Conservation (phyloP, 1,284 basidiomycete species). For the Abortiporus biennis region DNA sequence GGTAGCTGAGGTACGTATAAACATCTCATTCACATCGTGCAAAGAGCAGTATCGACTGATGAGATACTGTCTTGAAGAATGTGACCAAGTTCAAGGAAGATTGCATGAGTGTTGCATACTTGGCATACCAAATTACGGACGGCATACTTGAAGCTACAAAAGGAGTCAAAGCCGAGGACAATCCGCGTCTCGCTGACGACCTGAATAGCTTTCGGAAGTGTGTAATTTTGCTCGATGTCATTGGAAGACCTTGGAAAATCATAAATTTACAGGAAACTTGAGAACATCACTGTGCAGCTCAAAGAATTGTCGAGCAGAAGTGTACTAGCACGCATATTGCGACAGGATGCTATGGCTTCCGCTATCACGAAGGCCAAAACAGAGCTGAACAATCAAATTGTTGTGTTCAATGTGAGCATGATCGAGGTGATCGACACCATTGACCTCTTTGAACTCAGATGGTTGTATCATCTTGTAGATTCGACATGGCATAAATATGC, state of each 20-base stretch:
- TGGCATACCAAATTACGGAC: neutral
- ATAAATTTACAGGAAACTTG: neutral
- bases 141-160: neutral
- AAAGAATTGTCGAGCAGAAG: neutral
- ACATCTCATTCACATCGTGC: too few relatives aligned
- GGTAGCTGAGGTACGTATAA: neutral
- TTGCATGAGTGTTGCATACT: neutral
- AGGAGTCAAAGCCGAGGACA: neutral
- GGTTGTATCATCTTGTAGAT: too few relatives aligned
- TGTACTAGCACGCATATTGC: neutral
- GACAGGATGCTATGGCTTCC: neutral
- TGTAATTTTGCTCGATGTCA: neutral
- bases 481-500: neutral
- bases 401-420: neutral
- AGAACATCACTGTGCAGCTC: neutral
- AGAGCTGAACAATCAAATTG: neutral
- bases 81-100: neutral
- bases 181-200: neutral
- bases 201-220: neutral
- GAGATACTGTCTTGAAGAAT: too few relatives aligned
- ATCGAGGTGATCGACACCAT: too few relatives aligned
- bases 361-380: neutral
- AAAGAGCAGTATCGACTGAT: too few relatives aligned
- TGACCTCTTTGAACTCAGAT: too few relatives aligned
- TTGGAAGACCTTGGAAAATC: neutral